These are phyloP conservation scores for Bisporella sp. DNA, from an alignment of 2,329 filamentous ascomycete species.

Conservation along the genomic window DNA sequence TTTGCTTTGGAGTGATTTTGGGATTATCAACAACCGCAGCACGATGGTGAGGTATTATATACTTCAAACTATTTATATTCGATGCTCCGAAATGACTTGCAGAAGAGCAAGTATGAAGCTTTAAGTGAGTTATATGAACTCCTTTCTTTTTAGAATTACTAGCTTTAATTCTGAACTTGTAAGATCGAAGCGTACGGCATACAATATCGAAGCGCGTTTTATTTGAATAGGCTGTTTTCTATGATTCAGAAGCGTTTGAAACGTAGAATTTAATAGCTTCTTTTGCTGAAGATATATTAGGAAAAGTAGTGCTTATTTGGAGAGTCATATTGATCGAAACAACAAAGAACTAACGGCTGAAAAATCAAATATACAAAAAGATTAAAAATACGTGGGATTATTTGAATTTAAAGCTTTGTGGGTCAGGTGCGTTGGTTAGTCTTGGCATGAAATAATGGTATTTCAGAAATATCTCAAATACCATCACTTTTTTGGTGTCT, in stretches of 20 bases:
- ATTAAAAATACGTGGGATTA: too few species aligned
- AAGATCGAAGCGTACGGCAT: not conserved
- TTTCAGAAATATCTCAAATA: too few species aligned
- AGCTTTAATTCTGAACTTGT: not conserved
- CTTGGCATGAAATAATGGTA: too few species aligned
- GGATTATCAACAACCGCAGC: not conserved
- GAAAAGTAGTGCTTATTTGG: not conserved
- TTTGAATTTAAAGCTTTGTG: too few species aligned
- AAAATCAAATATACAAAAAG: too few species aligned
- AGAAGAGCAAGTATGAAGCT: not conserved
- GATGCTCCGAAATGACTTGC: not conserved
- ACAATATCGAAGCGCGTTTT: not conserved
- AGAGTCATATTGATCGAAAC: too few species aligned
- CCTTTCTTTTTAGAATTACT: not conserved
- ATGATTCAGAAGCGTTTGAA: not conserved
- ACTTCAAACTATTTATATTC: not conserved
- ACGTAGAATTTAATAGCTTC: not conserved
- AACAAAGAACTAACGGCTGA: too few species aligned
- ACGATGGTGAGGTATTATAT: not conserved
- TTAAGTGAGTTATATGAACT: not conserved
- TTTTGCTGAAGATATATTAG: not conserved
- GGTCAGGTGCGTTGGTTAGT: too few species aligned
- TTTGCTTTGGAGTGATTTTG: not conserved
- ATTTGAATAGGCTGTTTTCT: not conserved
- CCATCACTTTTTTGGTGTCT: too few species aligned